Evolutionary conservation across 2,329 filamentous ascomycete genomes (phyloP).

Genomic region (Exophiala xenobiotica): DNA sequence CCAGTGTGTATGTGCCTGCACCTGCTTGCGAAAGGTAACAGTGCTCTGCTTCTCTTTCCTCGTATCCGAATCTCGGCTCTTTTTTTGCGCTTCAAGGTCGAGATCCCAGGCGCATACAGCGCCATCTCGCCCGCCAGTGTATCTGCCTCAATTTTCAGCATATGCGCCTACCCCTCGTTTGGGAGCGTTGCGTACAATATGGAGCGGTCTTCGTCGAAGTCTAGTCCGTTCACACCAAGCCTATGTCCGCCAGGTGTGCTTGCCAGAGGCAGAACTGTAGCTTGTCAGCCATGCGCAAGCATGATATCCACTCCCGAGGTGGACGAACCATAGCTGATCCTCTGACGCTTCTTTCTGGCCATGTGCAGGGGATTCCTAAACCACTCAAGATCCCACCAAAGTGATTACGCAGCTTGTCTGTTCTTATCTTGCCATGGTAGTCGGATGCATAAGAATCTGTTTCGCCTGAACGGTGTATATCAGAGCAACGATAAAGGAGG

Average conservation of each 20-base stretch:
- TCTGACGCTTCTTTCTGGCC: conserved; percentile 68
- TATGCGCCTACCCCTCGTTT: conserved; percentile 4
- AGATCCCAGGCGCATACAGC: conserved; percentile 96
- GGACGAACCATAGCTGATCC: conserved; percentile 67
- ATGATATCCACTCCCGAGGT: background rate
- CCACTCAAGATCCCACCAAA: conserved; percentile 6
- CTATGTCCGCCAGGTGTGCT: conserved; percentile 80
- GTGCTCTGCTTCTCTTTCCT: conserved; percentile 36
- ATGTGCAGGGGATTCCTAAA: conserved; percentile 39
- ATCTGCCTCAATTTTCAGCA: conserved; percentile 55
- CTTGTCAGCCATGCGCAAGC: conserved; percentile 8
- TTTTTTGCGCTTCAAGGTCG: conserved; percentile 61
- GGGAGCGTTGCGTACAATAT: conserved; percentile 68
- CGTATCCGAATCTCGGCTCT: conserved; percentile 14
- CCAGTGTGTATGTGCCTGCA: conserved; percentile 90
- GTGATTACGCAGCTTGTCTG: conserved; percentile 6
- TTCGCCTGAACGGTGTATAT: conserved; percentile 1
- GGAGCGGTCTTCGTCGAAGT: conserved; percentile 76
- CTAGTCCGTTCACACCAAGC: conserved; percentile 91
- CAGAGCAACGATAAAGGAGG: conserved; percentile 2
- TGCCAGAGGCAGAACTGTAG: conserved; percentile 67
- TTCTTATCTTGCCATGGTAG: conserved; percentile 16
- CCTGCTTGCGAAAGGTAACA: conserved; percentile 60
- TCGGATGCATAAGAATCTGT: background rate
- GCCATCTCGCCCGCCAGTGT: conserved; percentile 93